Base-by-base conservation (phyloP, 208 protist genomes). In the Blechomonas ayalai region DNA sequence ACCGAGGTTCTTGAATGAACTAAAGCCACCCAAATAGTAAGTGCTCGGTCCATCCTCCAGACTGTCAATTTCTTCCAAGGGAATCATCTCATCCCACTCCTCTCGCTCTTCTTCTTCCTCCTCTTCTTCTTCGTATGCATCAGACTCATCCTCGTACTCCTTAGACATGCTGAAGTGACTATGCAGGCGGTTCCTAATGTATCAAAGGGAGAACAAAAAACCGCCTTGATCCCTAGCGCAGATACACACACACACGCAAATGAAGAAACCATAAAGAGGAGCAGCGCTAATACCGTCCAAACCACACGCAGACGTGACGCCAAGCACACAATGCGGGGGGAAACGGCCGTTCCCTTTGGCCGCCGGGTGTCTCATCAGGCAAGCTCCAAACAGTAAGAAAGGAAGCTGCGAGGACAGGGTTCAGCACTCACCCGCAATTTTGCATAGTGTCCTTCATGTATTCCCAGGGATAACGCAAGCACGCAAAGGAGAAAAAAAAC, bases 1-100 rank as follows among this genome's bases (percentile, higher is more conserved):
- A 9, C 69, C 67, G 23, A 90, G 62, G 20, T 54, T 69, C 9
- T 62, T 4, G 35, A 68, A 53, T 4, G 57, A 50, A 59, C 80
- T 90, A 62, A 84, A 92, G 35, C 78, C 72, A 18, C 84, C 84
- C 0, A 92, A 59, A 25, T 80, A 78, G 51, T 64, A 71, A 13
- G 77, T 92, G 59, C 72, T 82, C 16, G 84, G 84, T 13, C 80
- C 84, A 43, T 88, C 73, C 36, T 81, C 60, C 19, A 79, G 43
- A 23, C 65, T 67, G 4, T 61, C 67, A 4, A 85, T 9, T 36
- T 79, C 64, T 12, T 68, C 66, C 26, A 87, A 59, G 2, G 80
- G 56, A 7, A 59, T 60, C 12, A 81, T 49, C 46, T 82, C 71
- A 6, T 56, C 70, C 71, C 75, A 92, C 46, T 87, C 75, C 44